phyloP scores from a whole-genome alignment of 1,284 basidiomycete genomes.

The Heterobasidion annosum region DNA sequence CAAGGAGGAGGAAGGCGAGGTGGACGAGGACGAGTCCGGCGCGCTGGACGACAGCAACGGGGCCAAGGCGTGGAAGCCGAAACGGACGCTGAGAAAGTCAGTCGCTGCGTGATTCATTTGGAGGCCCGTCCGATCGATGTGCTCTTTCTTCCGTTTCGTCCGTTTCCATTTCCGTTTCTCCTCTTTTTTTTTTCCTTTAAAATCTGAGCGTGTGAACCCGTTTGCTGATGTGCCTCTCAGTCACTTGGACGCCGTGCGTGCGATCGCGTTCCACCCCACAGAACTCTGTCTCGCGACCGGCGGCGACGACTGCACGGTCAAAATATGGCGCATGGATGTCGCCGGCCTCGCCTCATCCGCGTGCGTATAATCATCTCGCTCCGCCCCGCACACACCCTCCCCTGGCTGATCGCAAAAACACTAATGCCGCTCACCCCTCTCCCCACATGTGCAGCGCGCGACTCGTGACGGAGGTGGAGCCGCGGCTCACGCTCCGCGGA shows the following conservation, averaged over 20 bases:
- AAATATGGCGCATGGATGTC: conserved; percentile 88
- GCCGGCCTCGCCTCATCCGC: conserved; percentile 59
- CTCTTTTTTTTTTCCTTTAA: neutral
- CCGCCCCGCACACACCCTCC: too few species aligned
- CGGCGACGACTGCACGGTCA: conserved; percentile 93
- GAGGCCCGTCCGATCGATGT: too few species aligned
- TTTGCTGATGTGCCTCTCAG: conserved; percentile 32
- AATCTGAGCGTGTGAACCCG: neutral
- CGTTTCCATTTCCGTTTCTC: neutral
- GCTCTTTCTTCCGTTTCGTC: conserved; percentile 6
- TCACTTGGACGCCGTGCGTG: conserved; percentile 89
- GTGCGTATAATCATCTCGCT: conserved; percentile 33
- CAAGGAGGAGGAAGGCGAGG: conserved; percentile 30
- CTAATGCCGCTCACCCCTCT: conserved; percentile 3
- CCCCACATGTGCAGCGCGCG: conserved; percentile 34
- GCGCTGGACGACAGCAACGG: conserved; percentile 59
- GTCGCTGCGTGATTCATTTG: conserved; percentile 22
- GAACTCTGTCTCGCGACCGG: conserved; percentile 83
- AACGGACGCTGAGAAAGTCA: conserved; percentile 80
- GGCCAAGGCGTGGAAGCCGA: conserved; percentile 75
- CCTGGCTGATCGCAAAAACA: neutral
- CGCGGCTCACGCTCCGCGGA: conserved; percentile 86
- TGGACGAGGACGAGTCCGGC: conserved; percentile 45
- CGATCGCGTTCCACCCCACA: conserved; percentile 80
- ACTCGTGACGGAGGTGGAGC: conserved; percentile 75